Base-by-base conservation (phyloP, 192 early-diverging fungal genomes). In the Polychytrium aggregatum region DNA sequence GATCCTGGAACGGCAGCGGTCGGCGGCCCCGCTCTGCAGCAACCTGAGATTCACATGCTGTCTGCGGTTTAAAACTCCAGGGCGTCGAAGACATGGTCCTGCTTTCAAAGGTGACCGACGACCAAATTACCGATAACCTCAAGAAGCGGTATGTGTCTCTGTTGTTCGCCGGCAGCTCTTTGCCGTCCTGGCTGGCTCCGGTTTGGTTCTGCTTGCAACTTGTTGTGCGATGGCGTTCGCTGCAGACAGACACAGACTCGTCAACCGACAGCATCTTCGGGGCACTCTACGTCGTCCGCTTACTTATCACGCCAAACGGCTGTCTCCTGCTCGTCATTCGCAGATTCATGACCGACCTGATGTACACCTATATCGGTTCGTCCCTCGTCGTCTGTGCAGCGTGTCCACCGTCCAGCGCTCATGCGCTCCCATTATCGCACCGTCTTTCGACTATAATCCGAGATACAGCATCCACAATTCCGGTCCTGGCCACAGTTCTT, bases 61-160 rank as follows among this genome's bases (percentile, higher is more conserved):
- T 2, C 4, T 9, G 20, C 18, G 34, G 2, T 37, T 38, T 20
- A 16, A 33, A 4, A 6, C 16, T 10, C 5, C 21, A 67, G 62
- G 71, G 72, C 4, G 67, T 74, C 31, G 72, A 74, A 40, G 93
- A 97, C 60, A 87, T 92, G 88, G 89, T 88, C 2, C 72, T 91
- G 54, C 59, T 97, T 70, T 80, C 83, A 29, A 93, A 95, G 69
- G 87, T 97, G 71, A 86, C 79, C 45, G 91, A 97, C 67, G 91
- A 95, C 48, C 81, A 82, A 41, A 95, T 97, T 61, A 90, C 86
- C 41, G 88, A 90, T 5, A 97, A 97, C 70, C 65, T 97, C 55
- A 79, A 80, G 67, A 88, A 90, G 66, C 78, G 92, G 56, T 92
- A 49, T 22, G 26, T 22, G 6, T 16, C 6, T 14, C 20, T 16